phyloP scores from a whole-genome alignment of 495 filamentous ascomycete species.

The Penicillium desertorum region DNA sequence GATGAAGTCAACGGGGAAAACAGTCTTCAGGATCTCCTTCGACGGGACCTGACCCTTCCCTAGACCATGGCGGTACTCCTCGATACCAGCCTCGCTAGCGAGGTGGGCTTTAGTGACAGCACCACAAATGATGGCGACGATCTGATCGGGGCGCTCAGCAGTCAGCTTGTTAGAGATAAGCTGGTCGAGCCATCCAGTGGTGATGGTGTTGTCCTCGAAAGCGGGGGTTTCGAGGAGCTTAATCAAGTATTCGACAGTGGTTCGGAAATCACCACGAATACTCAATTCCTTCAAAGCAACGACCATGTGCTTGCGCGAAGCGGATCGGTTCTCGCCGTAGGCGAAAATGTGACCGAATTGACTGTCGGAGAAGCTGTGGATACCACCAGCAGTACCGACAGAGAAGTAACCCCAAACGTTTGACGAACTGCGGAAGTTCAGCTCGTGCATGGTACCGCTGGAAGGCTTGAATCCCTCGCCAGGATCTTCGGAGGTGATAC shows the following conservation, averaged over 20 bases:
- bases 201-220: conserved; percentile 99
- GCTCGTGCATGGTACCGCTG: conserved; percentile 96
- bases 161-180: conserved; percentile 97
- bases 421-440: conserved; percentile 97
- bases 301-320: conserved; percentile 99
- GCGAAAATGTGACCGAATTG: conserved; percentile 99
- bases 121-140: conserved; percentile 87
- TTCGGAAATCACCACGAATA: conserved; percentile 98
- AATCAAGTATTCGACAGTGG: conserved; percentile 98
- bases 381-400: conserved; percentile 91
- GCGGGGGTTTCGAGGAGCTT: conserved; percentile 98
- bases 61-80: conserved; percentile 82
- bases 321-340: conserved; percentile 93
- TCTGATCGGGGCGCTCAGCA: conserved; percentile 90
- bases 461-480: conserved; percentile 99
- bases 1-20: conserved; percentile 98
- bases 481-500: conserved; percentile 99
- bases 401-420: conserved; percentile 99
- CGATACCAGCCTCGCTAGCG: conserved; percentile 81
- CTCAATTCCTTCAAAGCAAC: conserved; percentile 97
- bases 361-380: conserved; percentile 98
- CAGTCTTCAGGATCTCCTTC: conserved; percentile 95
- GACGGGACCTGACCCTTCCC: conserved; percentile 96
- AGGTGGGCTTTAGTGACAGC: conserved; percentile 94
- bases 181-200: conserved; percentile 98